A percentile compares a stretch with the other conserved stretches of the same genome.
These are phyloP conservation scores for Metschnikowia peoriensis DNA, from an alignment of 805 yeast genomes.

Conservation along the genomic window DNA sequence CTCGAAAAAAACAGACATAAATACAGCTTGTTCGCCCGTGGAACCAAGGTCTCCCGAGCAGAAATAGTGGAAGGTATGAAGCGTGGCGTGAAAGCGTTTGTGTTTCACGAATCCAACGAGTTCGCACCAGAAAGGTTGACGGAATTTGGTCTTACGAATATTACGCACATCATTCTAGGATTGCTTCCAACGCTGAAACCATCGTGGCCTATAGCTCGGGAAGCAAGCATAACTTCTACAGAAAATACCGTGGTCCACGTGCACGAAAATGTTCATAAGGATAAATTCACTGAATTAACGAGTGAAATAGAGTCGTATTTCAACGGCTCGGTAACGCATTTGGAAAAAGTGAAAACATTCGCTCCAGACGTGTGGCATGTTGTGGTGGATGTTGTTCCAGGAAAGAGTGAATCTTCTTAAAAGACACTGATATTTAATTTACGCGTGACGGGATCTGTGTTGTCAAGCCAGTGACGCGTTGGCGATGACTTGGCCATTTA, in stretches of 20 bases:
- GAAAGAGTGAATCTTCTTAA: background rate
- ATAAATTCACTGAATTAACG: slow-evolving; percentile 36
- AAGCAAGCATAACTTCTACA: background rate
- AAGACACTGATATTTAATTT: background rate
- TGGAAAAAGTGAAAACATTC: slow-evolving; percentile 75
- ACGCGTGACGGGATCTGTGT: background rate
- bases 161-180: slow-evolving; percentile 73
- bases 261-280: slow-evolving; percentile 67
- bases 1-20: slow-evolving; percentile 42
- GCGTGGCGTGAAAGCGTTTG: slow-evolving; percentile 35
- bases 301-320: slow-evolving; percentile 19
- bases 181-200: slow-evolving; percentile 67
- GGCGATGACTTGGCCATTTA: background rate
- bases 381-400: slow-evolving; percentile 37
- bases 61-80: background rate
- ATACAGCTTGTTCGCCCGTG: slow-evolving; percentile 2
- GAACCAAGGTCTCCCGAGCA: slow-evolving; percentile 1
- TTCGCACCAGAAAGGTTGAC: slow-evolving; percentile 43
- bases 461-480: background rate
- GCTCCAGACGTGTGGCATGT: slow-evolving; percentile 88
- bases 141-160: slow-evolving; percentile 13
- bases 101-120: slow-evolving; percentile 67
- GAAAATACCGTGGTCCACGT: slow-evolving; percentile 50
- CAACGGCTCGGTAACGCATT: slow-evolving; percentile 28
- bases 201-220: slow-evolving; percentile 49